Percentiles rank a stretch among this genome's conserved stretches.
These are phyloP conservation scores for Apophysomyces variabilis DNA, from an alignment of 371 early-diverging fungal genomes.

Conservation along the genomic window DNA sequence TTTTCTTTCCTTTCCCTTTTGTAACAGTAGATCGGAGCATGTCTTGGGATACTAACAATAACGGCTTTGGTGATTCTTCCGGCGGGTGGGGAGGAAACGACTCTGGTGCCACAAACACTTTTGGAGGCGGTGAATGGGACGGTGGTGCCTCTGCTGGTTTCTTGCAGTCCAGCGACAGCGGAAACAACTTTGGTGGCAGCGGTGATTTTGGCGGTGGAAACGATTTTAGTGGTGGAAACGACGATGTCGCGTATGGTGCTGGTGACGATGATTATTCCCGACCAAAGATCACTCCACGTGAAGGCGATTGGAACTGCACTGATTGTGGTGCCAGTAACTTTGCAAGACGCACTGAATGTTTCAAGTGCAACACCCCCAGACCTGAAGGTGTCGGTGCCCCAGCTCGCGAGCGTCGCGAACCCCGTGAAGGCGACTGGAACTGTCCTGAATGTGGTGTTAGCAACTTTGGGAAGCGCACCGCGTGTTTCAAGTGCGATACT, in stretches of 20 bases:
- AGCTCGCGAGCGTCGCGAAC: slow-evolving; percentile 27
- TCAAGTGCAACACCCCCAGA: slow-evolving; percentile 59
- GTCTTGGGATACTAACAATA: slow-evolving; percentile 28
- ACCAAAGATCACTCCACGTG: slow-evolving; percentile 28
- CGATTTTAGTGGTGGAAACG: neutral
- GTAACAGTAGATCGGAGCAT: slow-evolving; percentile 9
- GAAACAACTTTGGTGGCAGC: slow-evolving; percentile 6
- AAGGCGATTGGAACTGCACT: slow-evolving; percentile 76
- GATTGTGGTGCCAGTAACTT: slow-evolving; percentile 71
- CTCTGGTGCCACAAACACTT: neutral
- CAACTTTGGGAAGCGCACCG: slow-evolving; percentile 67
- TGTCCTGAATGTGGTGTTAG: slow-evolving; percentile 67
- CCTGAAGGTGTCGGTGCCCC: slow-evolving; percentile 23
- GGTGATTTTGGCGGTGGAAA: slow-evolving; percentile 8
- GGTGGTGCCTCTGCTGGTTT: slow-evolving; percentile 12
- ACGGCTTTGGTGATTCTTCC: slow-evolving; percentile 12
- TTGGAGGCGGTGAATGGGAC: slow-evolving; percentile 20
- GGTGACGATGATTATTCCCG: neutral
- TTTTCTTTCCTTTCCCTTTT: neutral
- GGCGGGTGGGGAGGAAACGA: slow-evolving; percentile 23
- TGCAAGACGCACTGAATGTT: slow-evolving; percentile 66
- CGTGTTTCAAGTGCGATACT: slow-evolving; percentile 72
- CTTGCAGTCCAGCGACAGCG: slow-evolving; percentile 13
- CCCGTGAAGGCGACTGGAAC: slow-evolving; percentile 72
- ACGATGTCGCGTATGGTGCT: slow-evolving; percentile 10